These are phyloP conservation scores for Ulota crispa DNA, from an alignment of 225 moss, liverwort and hornwort genomes.

Conservation along the genomic window DNA sequence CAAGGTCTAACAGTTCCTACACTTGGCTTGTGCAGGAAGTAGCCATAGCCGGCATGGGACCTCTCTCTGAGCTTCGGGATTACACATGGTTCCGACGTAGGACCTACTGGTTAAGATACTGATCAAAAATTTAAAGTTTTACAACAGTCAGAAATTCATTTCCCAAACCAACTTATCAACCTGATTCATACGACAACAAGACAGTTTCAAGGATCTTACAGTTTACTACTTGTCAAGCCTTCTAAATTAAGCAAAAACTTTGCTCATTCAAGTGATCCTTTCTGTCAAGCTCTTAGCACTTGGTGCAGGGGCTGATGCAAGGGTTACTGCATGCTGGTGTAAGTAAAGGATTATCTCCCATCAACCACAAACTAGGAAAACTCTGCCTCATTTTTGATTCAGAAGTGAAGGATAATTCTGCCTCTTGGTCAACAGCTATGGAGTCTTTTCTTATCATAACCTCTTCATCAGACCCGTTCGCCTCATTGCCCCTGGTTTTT, in stretches of 20 bases:
- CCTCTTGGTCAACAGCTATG: neutral
- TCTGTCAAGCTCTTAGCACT: neutral
- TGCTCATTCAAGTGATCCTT: neutral
- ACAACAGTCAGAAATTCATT: neutral
- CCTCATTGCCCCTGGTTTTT: too few relatives aligned
- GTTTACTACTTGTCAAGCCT: neutral
- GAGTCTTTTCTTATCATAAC: neutral
- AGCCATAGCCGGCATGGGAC: conserved; percentile 75
- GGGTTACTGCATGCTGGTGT: neutral
- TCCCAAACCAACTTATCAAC: neutral
- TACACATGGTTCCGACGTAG: conserved; percentile 74
- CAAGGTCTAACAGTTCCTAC: neutral
- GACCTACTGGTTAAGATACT: conserved; percentile 75
- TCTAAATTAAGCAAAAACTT: neutral
- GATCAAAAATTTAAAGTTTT: neutral
- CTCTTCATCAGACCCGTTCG: neutral
- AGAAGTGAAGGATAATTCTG: too few relatives aligned
- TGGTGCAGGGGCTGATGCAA: too few relatives aligned
- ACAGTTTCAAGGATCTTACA: neutral
- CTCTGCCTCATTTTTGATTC: too few relatives aligned
- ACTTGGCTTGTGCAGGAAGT: conserved; percentile 51
- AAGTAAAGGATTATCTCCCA: too few relatives aligned
- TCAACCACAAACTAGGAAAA: too few relatives aligned
- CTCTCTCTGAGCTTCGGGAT: conserved; percentile 59
- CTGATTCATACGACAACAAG: neutral